Conservation (phyloP, 805 yeast species). For the Torulaspora maleeae region DNA sequence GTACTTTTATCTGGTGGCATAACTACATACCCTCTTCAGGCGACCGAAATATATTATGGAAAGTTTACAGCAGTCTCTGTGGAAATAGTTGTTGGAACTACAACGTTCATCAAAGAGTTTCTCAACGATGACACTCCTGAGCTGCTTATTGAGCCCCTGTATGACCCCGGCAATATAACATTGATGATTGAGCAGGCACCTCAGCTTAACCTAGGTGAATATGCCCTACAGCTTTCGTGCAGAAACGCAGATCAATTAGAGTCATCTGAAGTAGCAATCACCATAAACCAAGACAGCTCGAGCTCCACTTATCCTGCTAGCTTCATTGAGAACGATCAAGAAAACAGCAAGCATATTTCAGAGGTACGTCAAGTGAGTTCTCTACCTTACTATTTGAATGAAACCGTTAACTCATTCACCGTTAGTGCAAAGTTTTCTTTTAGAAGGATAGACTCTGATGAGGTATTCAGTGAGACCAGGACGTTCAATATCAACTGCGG, state of each 20-base stretch:
- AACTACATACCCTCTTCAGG: slow-evolving; percentile 12
- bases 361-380: background rate
- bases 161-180: slow-evolving; percentile 16
- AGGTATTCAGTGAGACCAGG: slow-evolving; percentile 17
- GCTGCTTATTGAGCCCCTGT: slow-evolving; percentile 19
- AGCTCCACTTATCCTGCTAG: slow-evolving; percentile 9
- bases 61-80: slow-evolving; percentile 20
- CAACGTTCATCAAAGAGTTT: slow-evolving; percentile 29
- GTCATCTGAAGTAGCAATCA: slow-evolving; percentile 6
- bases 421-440: slow-evolving; percentile 17
- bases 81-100: slow-evolving; percentile 26
- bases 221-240: slow-evolving; percentile 14
- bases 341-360: slow-evolving; percentile 2
- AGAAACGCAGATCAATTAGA: slow-evolving; percentile 13
- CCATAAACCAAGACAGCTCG: slow-evolving; percentile 4
- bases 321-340: slow-evolving; percentile 8
- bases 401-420: slow-evolving; percentile 18
- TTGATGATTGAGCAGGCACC: slow-evolving; percentile 18
- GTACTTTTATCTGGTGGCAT: slow-evolving; percentile 8
- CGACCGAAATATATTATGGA: slow-evolving; percentile 26
- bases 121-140: slow-evolving; percentile 1
- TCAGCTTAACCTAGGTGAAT: slow-evolving; percentile 19
- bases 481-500: slow-evolving; percentile 15
- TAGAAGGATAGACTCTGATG: slow-evolving; percentile 4
- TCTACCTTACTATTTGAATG: slow-evolving; percentile 19